Base-by-base conservation (phyloP, 1,139 yeast genomes). In the Kodamaea arcana region DNA sequence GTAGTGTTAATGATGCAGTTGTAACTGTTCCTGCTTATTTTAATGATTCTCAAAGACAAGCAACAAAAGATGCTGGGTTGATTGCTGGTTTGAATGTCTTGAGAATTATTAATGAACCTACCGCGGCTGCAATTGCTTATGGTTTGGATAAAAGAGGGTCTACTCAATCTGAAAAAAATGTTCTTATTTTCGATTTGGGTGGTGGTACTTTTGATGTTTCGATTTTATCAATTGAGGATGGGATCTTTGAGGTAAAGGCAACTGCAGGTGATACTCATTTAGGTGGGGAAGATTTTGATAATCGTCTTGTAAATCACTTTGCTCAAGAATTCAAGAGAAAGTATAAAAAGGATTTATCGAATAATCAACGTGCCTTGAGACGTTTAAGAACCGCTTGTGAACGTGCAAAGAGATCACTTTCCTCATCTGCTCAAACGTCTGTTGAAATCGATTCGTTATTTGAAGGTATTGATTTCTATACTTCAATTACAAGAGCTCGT, bases 371-470 rank as follows among this genome's bases (percentile, higher is more conserved):
- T 69, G 87, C 94, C 42, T 69, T 83, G 58, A 80, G 94, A 68
- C 83, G 94, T 76, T 75, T 84, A 60, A 81, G 94, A 75, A 82
- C 94, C 54, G 92, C 94, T 50, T 84, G 88, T 66, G 94, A 84
- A 75, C 83, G 92, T 68, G 94, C 94, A 45, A 84, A 84, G 85
- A 81, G 94, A 76, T 78, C 92, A 42, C 73, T 84, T 57, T 84
- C 94, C 42, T 83, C 94, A 41, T 83, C 84, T 50, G 80, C 94
- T 50, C 94, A 84, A 71, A 83, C 94, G 54, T 76, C 90, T 39
- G 80, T 84, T 56, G 94, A 84, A 72, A 82, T 84, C 51, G 94
- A 84, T 70, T 83, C 94, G 28, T 72, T 84, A 50, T 78, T 61
- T 59, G 85, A 78, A 53, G 94, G 94, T 70, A 75, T 80, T 56